phyloP scores from a whole-genome alignment of 257 asterid genomes.

The Solanum bulbocastanum region DNA sequence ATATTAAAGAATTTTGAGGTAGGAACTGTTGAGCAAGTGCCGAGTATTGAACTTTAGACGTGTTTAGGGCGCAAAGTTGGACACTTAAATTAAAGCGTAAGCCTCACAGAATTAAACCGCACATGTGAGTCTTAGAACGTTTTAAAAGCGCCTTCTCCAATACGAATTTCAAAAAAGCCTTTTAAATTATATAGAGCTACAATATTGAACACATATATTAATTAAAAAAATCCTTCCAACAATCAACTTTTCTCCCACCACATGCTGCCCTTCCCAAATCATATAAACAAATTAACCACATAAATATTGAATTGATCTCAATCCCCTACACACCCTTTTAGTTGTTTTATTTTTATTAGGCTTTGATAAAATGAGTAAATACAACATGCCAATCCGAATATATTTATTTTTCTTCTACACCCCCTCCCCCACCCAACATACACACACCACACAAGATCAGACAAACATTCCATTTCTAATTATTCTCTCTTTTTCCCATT shows the following conservation, averaged over 20 bases:
- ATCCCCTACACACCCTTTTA: neutral
- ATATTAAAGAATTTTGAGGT: neutral
- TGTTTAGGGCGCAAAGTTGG: neutral
- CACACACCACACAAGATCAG: neutral
- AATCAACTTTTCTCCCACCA: neutral
- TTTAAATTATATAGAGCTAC: neutral
- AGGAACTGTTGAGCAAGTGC: neutral
- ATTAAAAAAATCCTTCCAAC: neutral
- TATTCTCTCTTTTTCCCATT: slow-evolving; percentile 14
- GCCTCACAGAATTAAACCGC: neutral
- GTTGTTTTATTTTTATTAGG: neutral
- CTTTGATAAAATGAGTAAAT: slow-evolving; percentile 9
- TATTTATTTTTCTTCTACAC: neutral
- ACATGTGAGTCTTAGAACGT: neutral
- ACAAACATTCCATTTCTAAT: neutral
- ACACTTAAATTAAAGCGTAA: neutral
- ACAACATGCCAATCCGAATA: neutral
- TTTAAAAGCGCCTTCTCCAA: neutral
- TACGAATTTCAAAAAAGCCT: neutral
- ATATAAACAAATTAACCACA: slow-evolving; percentile 1
- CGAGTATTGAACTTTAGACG: neutral
- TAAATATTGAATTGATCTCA: neutral
- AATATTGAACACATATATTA: neutral
- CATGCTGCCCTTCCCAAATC: neutral
- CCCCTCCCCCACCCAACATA: neutral